These are phyloP conservation scores for Venturia oleaginea DNA, from an alignment of 2,329 filamentous ascomycete genomes.

Conservation along the genomic window DNA sequence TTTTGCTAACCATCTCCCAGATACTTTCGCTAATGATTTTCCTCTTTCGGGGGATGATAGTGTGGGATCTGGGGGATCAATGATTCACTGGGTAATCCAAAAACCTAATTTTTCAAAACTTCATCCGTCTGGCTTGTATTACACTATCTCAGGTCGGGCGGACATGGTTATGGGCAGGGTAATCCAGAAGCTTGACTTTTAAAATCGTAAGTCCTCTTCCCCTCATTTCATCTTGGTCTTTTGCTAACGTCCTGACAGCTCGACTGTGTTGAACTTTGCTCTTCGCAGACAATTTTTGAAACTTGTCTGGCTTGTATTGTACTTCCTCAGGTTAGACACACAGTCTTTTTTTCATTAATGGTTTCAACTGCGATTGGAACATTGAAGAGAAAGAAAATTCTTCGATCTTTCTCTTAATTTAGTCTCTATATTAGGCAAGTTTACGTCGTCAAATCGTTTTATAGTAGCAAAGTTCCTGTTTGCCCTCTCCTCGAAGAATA, in stretches of 20 bases:
- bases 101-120: too few species aligned
- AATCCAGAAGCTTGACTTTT: neutral
- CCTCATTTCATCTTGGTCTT: neutral
- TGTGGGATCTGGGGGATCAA: neutral
- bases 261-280: too few species aligned
- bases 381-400: conserved; percentile 2
- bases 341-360: conserved; percentile 5
- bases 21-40: neutral
- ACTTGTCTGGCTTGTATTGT: neutral
- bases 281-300: neutral
- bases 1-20: neutral
- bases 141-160: too few species aligned
- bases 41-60: neutral
- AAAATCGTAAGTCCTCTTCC: neutral
- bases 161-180: too few species aligned
- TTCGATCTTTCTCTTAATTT: neutral
- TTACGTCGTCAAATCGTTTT: neutral
- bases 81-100: too few species aligned
- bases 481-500: too few species aligned
- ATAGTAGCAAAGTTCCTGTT: neutral
- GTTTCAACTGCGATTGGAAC: neutral
- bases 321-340: neutral
- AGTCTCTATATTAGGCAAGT: neutral
- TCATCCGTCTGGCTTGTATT: too few species aligned
- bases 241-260: neutral